Evolutionary conservation across 257 asterid genomes (phyloP).

Genomic region (Solanum acaule): DNA sequence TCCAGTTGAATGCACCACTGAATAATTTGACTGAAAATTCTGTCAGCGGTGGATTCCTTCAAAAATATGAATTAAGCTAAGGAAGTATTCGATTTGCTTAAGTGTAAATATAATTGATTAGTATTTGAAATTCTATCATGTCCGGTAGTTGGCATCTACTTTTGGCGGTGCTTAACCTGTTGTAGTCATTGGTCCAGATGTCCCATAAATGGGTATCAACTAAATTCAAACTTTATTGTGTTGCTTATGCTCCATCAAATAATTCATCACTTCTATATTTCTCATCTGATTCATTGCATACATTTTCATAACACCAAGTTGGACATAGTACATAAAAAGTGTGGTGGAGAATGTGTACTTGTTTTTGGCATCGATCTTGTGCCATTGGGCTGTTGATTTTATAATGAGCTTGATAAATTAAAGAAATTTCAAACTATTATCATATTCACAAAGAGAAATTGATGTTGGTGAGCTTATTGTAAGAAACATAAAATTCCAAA

Average conservation of each 20-base stretch:
- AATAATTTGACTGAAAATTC: background rate
- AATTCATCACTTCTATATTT: background rate
- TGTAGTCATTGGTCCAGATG: background rate
- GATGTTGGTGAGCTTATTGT: too few species aligned
- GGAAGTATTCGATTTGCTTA: background rate
- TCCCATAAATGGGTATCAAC: background rate
- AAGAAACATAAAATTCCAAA: too few species aligned
- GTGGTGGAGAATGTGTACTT: background rate
- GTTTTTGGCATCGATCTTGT: background rate
- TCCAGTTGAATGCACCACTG: background rate
- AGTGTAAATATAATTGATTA: background rate
- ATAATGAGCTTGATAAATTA: too few species aligned
- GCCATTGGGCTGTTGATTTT: background rate
- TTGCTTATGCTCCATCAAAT: background rate
- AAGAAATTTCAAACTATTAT: background rate
- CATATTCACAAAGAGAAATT: background rate
- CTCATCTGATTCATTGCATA: background rate
- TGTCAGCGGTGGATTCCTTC: background rate
- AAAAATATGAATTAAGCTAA: background rate
- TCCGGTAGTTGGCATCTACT: background rate
- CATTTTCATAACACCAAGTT: background rate
- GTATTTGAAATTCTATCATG: background rate
- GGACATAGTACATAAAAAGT: background rate
- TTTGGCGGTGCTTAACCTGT: background rate
- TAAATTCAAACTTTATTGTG: background rate